These are phyloP conservation scores for Kwoniella heveanensis DNA, from an alignment of 768 basidiomycete genomes.

Conservation along the genomic window DNA sequence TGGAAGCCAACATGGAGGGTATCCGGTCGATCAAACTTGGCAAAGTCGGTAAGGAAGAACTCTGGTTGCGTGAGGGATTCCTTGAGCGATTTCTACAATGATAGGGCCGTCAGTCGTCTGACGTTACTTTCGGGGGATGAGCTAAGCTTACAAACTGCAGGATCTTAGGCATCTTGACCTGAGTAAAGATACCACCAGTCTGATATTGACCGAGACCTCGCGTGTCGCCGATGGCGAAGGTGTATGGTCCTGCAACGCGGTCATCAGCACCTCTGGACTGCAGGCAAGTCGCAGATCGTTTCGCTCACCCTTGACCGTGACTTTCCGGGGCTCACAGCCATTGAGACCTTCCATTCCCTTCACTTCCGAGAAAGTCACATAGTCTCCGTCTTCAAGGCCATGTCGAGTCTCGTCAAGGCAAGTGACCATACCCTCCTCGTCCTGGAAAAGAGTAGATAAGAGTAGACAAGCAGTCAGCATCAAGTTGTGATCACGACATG, in stretches of 20 bases:
- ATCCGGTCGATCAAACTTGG: conserved; percentile 90
- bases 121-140: background rate
- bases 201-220: conserved; percentile 74
- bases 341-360: conserved; percentile 93
- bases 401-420: conserved; percentile 96
- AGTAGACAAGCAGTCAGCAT: conserved; percentile 20
- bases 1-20: conserved; percentile 93
- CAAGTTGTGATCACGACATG: no score
- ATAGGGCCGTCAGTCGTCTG: conserved; percentile 1
- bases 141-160: conserved; percentile 77
- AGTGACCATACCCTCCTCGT: conserved; percentile 86
- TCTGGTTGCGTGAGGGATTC: conserved; percentile 82
- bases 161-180: conserved; percentile 98
- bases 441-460: no score
- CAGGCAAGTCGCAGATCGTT: no score
- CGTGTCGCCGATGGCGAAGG: conserved; percentile 94
- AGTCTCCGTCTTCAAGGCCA: conserved; percentile 98
- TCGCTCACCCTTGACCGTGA: conserved; percentile 74
- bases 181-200: conserved; percentile 89
- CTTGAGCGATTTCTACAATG: conserved; percentile 84
- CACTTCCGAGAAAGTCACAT: conserved; percentile 92
- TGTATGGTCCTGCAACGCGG: conserved; percentile 72
- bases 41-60: conserved; percentile 91
- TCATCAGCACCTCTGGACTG: background rate
- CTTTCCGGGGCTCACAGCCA: conserved; percentile 83